A percentile compares a stretch with the other conserved stretches of the same genome.
Conservation (phyloP, 805 yeast genomes). For the Peterozyma xylosa region DNA sequence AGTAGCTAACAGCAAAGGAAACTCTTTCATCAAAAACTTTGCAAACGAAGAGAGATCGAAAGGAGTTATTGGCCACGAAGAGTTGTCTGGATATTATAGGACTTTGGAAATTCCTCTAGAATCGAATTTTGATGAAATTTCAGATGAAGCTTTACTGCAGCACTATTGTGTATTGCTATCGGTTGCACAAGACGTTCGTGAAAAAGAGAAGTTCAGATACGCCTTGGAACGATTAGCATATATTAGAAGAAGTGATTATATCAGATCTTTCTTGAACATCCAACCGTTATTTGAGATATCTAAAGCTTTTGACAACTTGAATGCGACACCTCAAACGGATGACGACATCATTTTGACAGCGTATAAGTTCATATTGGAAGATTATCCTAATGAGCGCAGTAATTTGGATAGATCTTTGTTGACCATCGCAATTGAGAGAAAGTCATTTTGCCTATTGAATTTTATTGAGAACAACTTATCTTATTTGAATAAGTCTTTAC, state of each 20-base stretch:
- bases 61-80: slow-evolving; percentile 46
- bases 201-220: slow-evolving; percentile 24
- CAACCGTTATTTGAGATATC: slow-evolving; percentile 37
- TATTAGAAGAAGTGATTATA: slow-evolving; percentile 25
- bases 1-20: slow-evolving; percentile 39
- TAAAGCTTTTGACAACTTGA: slow-evolving; percentile 47
- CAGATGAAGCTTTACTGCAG: slow-evolving; percentile 18
- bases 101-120: slow-evolving; percentile 17
- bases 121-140: slow-evolving; percentile 10
- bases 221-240: slow-evolving; percentile 31
- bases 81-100: slow-evolving; percentile 21
- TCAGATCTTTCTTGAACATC: slow-evolving; percentile 31
- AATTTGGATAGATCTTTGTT: slow-evolving; percentile 46
- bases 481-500: slow-evolving; percentile 11
- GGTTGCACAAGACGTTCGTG: slow-evolving; percentile 14
- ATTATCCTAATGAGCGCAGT: slow-evolving; percentile 33
- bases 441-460: slow-evolving; percentile 49
- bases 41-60: slow-evolving; percentile 40
- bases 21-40: slow-evolving; percentile 34
- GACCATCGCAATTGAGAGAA: slow-evolving; percentile 52
- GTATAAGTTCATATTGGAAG: slow-evolving; percentile 55
- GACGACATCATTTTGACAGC: slow-evolving; percentile 75
- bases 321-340: slow-evolving; percentile 42
- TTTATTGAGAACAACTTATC: slow-evolving; percentile 41
- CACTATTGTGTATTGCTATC: slow-evolving; percentile 14